Evolutionary conservation across 345 rosid genomes (phyloP), one percentile per base, ranked within the genome.

Genomic region (Cardamine chenopodiifolia): DNA sequence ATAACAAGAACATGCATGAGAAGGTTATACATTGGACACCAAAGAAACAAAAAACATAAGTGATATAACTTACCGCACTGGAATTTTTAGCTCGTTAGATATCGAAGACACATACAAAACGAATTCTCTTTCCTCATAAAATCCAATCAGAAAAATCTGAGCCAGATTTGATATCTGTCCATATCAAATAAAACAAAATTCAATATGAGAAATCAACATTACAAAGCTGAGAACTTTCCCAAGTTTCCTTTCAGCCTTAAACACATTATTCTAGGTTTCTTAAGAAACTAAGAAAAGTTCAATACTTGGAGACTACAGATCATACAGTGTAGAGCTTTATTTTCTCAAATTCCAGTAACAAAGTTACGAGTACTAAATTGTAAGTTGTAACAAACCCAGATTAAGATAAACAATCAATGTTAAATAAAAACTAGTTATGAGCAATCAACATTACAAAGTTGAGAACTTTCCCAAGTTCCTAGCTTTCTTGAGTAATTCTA

Each of bases 41-140:
- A 42, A 4, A 8, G n/a, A 32, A 5, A 52, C 25, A 3, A 14
- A 48, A 15, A 35, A 52, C 17, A 59, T 15, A 62, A 31, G 11
- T 26, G 68, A 25, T 59, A 26, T 15, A 0, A 45, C 73, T 83
- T 79, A 92, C 97, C 92, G 86, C 60, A 92, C 96, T 47, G 97
- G 92, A 14, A 92, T 75, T 78, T 82, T 88, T 28, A 92, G 77
- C 82, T 92, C 96, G 50, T 78, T 90, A 25, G 97, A 92, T 58
- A 89, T 82, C 0, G 97, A 85, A 66, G 96, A 92, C 13, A 87
- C 90, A 75, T 86, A 89, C 67, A 89, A 71, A n/a, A 88, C 73
- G 8, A 92, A 92, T 61, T 92, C 97, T 67, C 84, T 82, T 83
- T 90, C 96, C 44, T 90, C 97, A 31, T 89, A 90, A 73, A 88